These are phyloP conservation scores for Escovopsis sp. DNA, from an alignment of 2,329 filamentous ascomycete species.

Conservation along the genomic window DNA sequence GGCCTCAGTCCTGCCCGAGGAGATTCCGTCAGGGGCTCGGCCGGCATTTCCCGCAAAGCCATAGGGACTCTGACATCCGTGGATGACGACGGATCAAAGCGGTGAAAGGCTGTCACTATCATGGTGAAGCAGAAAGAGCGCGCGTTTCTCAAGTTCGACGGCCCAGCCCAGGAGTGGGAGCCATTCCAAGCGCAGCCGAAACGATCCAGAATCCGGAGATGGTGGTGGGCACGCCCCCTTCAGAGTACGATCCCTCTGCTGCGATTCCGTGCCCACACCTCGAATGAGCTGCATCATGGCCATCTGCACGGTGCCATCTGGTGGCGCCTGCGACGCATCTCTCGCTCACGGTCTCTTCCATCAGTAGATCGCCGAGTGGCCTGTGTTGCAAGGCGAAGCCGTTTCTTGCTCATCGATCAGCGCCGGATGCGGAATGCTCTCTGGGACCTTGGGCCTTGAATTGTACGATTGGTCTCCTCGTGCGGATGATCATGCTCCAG, in stretches of 20 bases:
- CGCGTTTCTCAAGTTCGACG: too few species aligned
- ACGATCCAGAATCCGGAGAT: too few species aligned
- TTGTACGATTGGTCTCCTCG: slow-evolving; percentile 13
- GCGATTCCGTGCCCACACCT: slow-evolving; percentile 1
- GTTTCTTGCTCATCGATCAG: slow-evolving; percentile 8
- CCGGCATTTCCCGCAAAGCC: too few species aligned
- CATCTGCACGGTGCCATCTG: slow-evolving; percentile 7
- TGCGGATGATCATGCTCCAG: slow-evolving; percentile 2
- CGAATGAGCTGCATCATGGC: background rate
- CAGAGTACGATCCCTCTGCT: background rate
- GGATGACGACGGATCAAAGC: too few species aligned
- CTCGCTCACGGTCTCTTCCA: slow-evolving; percentile 9
- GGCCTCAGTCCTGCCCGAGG: too few species aligned
- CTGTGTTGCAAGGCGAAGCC: slow-evolving; percentile 9
- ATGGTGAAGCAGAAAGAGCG: too few species aligned
- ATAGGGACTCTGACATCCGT: too few species aligned
- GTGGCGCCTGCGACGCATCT: slow-evolving; percentile 15
- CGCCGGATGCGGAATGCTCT: slow-evolving; percentile 7
- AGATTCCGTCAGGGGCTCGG: too few species aligned
- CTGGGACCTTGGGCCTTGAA: slow-evolving; percentile 16
- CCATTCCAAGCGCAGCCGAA: background rate
- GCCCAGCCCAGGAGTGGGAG: background rate
- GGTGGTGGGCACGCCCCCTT: too few species aligned
- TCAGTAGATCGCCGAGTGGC: slow-evolving; percentile 10
- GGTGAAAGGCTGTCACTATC: too few species aligned